Conservation (phyloP, 1,284 basidiomycete genomes). For the Boletus semigastroideus region DNA sequence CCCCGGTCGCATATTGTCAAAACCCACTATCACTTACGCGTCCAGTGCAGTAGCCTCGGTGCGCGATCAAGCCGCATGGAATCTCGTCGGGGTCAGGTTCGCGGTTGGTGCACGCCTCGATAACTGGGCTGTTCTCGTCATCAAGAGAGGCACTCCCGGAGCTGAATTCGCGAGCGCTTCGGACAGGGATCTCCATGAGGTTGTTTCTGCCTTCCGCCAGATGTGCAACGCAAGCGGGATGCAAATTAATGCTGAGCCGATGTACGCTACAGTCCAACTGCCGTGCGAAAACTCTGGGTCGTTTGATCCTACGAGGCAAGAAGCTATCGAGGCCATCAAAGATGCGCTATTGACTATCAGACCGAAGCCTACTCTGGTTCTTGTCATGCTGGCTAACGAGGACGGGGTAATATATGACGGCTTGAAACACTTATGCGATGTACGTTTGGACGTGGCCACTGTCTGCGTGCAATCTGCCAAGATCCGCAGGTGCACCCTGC, state of each 20-base stretch:
- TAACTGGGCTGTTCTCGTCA: neutral
- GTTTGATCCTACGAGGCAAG: neutral
- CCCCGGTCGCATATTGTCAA: neutral
- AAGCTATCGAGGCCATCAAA: neutral
- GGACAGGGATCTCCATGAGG: neutral
- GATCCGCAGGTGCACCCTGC: neutral
- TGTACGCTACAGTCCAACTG: neutral
- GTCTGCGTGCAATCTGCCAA: neutral
- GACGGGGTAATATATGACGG: neutral
- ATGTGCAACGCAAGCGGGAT: neutral
- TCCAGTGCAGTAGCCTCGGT: neutral
- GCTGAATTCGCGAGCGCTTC: neutral
- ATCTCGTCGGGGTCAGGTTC: slow-evolving; percentile 1
- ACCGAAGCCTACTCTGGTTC: neutral
- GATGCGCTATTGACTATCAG: neutral
- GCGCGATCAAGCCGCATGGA: neutral
- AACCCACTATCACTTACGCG: neutral
- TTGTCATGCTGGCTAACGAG: neutral
- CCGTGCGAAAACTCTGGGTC: neutral
- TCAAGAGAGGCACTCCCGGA: neutral
- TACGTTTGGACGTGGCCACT: neutral
- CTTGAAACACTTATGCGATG: slow-evolving; percentile 1
- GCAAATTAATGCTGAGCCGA: neutral
- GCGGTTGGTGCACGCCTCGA: neutral
- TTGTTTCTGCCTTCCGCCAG: neutral